phyloP scores from a whole-genome alignment of 1,284 basidiomycete genomes.

The Macrocystidia cucumis region DNA sequence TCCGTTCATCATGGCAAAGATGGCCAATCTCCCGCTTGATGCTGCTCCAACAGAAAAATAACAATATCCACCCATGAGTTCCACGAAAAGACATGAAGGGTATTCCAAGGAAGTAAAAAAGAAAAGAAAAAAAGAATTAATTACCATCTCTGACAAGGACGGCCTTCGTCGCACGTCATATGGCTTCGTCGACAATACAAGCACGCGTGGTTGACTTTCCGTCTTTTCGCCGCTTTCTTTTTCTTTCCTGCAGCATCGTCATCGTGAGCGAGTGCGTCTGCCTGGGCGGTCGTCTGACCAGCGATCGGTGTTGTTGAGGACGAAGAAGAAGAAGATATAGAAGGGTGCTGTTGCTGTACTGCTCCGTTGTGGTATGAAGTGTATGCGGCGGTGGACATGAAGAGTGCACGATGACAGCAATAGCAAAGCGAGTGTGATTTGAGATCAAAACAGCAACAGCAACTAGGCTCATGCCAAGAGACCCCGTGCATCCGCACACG shows the following conservation, averaged over 20 bases:
- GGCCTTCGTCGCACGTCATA: constrained; percentile 89
- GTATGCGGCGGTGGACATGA: no score
- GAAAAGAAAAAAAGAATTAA: constrained; percentile 20
- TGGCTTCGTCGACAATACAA: constrained; percentile 90
- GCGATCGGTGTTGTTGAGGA: background rate
- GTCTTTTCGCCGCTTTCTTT: constrained; percentile 60
- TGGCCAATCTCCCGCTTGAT: constrained; percentile 91
- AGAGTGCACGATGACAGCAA: no score
- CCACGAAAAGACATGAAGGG: no score
- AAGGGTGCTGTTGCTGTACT: no score
- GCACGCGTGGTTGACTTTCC: constrained; percentile 88
- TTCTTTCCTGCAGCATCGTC: constrained; percentile 33
- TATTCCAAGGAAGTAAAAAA: constrained; percentile 1
- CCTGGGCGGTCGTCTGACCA: background rate
- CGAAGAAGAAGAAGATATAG: no score
- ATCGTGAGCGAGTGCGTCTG: constrained; percentile 1
- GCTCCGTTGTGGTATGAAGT: background rate
- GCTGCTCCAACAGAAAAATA: no score
- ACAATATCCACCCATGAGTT: no score
- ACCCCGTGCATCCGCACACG: no score
- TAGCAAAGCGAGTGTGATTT: no score
- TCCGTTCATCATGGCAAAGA: constrained; percentile 82
- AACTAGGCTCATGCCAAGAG: background rate
- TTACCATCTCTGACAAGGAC: constrained; percentile 87
- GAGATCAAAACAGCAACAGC: background rate